Conservation (phyloP, 139 green algal species). For the Nannochloris sp. region DNA sequence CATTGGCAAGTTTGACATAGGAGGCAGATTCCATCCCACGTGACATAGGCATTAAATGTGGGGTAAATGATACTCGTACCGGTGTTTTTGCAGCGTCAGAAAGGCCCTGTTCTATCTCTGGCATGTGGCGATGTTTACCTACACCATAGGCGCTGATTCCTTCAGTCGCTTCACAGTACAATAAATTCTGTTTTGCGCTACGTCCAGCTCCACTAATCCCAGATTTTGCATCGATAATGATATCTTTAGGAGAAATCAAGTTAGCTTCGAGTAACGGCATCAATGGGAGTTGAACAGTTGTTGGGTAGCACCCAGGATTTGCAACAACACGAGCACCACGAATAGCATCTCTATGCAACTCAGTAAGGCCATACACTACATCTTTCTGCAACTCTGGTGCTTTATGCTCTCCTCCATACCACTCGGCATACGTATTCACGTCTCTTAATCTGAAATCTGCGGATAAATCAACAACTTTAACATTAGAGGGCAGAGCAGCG, state of each 20-base stretch:
- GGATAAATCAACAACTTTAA: constrained; percentile 94
- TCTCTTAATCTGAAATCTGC: constrained; percentile 91
- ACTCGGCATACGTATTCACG: constrained; percentile 81
- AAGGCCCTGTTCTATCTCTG: constrained; percentile 93
- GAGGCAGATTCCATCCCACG: constrained; percentile 95
- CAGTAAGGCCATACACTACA: constrained; percentile 94
- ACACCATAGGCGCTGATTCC: constrained; percentile 83
- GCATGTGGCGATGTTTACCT: constrained; percentile 84
- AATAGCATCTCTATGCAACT: constrained; percentile 72
- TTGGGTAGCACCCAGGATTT: constrained; percentile 98
- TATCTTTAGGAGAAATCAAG: constrained; percentile 80
- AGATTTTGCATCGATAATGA: constrained; percentile 97
- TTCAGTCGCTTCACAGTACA: constrained; percentile 88
- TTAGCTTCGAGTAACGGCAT: constrained; percentile 63
- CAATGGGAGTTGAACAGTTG: constrained; percentile 75
- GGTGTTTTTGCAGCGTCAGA: constrained; percentile 58
- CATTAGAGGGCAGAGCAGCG: constrained; percentile 56
- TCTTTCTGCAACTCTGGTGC: constrained; percentile 90
- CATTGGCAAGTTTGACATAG: constrained; percentile 79
- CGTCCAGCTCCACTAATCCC: constrained; percentile 86
- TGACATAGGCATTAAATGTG: constrained; percentile 94
- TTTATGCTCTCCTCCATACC: constrained; percentile 88
- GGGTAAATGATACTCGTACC: constrained; percentile 88
- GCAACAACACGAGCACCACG: constrained; percentile 80
- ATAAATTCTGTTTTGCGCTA: constrained; percentile 80